Evolutionary conservation across 1,284 basidiomycete species (phyloP).

Genomic region (Moesziomyces globuligerus): DNA sequence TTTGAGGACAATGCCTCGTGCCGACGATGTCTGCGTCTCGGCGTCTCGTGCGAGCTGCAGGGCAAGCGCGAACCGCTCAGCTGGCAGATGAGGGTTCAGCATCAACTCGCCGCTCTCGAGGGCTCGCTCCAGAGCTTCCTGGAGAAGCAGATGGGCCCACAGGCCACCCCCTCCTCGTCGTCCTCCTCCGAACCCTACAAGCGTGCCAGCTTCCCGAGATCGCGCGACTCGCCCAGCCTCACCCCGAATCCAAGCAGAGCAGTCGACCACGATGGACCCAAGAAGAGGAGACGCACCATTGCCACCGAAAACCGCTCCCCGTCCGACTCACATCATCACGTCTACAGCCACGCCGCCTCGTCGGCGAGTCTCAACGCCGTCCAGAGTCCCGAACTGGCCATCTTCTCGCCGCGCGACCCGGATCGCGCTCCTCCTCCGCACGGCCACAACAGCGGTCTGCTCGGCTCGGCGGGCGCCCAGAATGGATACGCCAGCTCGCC

Average conservation of each 20-base stretch:
- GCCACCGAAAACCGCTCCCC: conserved; percentile 2
- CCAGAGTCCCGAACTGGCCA: conserved; percentile 12
- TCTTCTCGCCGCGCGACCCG: conserved; percentile 21
- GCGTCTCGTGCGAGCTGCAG: conserved; percentile 31
- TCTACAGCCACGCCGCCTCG: conserved; percentile 1
- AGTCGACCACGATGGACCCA: background rate
- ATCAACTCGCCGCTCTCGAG: conserved; percentile 32
- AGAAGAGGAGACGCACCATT: conserved; percentile 18
- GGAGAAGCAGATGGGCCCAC: conserved; percentile 20
- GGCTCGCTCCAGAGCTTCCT: conserved; percentile 28
- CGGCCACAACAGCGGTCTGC: conserved; percentile 4
- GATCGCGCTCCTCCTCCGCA: background rate
- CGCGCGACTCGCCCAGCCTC: conserved; percentile 7
- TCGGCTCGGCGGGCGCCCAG: conserved; percentile 2
- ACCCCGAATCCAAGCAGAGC: background rate
- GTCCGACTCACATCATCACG: background rate
- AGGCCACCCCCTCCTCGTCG: background rate
- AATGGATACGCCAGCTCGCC: conserved; percentile 7
- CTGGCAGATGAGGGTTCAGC: conserved; percentile 41
- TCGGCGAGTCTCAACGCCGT: background rate
- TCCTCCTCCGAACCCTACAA: conserved; percentile 1
- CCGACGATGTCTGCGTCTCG: conserved; percentile 24
- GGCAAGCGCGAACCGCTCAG: conserved; percentile 34
- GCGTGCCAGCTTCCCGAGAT: conserved; percentile 12
- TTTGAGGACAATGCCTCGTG: conserved; percentile 28